Base-by-base conservation (phyloP, 768 basidiomycete species). In the Boletus eberwhitei region DNA sequence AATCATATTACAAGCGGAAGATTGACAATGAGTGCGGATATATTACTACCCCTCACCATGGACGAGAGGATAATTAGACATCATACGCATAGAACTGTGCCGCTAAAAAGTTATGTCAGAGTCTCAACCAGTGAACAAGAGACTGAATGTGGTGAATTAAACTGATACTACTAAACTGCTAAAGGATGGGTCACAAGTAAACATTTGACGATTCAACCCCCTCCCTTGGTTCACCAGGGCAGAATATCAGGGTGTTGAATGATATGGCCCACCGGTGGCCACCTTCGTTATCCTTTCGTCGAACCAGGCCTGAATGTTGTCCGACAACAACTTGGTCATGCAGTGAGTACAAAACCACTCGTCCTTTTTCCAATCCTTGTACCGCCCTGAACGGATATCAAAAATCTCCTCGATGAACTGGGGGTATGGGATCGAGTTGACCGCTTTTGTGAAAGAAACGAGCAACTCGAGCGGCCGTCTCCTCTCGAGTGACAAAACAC, bases 271-370 rank as follows among this genome's bases (percentile, higher is more conserved):
- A 26, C 24, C 9, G 9, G 43, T 26, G 19, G 24, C 53, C 12
- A 4, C 6, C 12, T 16, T 31, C 21, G 31, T 32, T 2, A 12
- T 42, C 47, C 19, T 45, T n/a, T 17, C 17, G 8, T 55, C 42
- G n/a, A 59, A 64, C 62, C 62, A 63, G 17, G 41, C 29, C 14
- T 45, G 54, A 21, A 60, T 14, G 11, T 39, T 52, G 17, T 52
- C 54, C 32, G 52, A 57, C 29, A 64, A 34, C 29, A 75, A 40
- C 46, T 54, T 53, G 5, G 37, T 47, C 47, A 75, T 62, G 50
- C 72, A 74, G 2, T 47, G 21, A 52, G 59, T 54, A 54, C 73
- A 74, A n/a, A 73, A 17, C 62, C 69, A 69, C 29, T 71, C 67
- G 17, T 60, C 59, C 39, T 64, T 65, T 14, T 60, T 44, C 73